Evolutionary conservation across 139 green algal species (phyloP), one percentile per base, ranked within the genome.

Genomic region (Chlamydomonas urium): DNA sequence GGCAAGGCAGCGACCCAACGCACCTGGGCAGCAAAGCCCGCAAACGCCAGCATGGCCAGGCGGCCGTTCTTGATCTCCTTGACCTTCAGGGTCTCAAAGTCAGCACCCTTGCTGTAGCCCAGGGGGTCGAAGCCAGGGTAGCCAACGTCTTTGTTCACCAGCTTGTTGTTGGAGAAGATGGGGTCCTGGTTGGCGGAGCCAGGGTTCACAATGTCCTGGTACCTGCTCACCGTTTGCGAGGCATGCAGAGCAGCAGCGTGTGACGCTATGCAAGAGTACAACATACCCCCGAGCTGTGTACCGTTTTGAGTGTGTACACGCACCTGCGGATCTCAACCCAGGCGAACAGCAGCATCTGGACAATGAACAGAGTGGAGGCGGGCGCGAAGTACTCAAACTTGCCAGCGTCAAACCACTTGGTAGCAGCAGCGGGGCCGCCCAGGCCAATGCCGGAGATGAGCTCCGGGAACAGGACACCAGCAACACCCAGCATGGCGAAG

Each of bases 41-140:
- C 36, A 61, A 91, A 88, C 1, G 75, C 86, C 2, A 89, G 70
- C 86, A 91, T 89, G 48, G 85, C 87, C 31, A 92, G 82, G 65
- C 90, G 82, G 34, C 80, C 90, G 77, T 96, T 92, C 85, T 94
- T 94, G 63, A 94, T 85, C 90, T 96, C 90, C 90, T 93, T 94
- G 28, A 83, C 32, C 83, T 91, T 89, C 71, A 93, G 80, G 19
- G 24, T 76, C 38, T 76, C 73, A 24, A 91, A 33, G 78, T 89
- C 73, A 38, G 80, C 80, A 93, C 38, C 86, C 90, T 28, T 70
- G 33, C 85, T 84, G 80, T 91, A 93, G 62, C 81, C 82, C 57
- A 97, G 72, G 59, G 88, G 88, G 83, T 97, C 89, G 72, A 96
- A 94, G 47, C 88, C 90, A 77, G 78, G 78, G 45, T 93, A 93